A percentile compares a stretch with the other conserved stretches of the same genome.
Conservation (phyloP, 2,329 filamentous ascomycete genomes). For the Rachicladosporium sp. region DNA sequence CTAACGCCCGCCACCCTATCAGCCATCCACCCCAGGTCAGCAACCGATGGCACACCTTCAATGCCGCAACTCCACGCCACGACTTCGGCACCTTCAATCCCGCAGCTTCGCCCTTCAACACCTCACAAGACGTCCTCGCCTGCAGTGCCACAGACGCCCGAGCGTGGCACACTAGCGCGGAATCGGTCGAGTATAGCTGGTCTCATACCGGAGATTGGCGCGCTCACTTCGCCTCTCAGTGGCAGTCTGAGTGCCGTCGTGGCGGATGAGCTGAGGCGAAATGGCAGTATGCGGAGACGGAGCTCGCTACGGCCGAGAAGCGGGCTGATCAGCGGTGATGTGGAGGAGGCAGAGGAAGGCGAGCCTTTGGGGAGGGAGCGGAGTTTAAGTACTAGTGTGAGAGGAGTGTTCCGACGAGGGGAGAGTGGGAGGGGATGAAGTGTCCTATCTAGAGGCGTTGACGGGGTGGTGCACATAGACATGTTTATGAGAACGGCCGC, state of each 20-base stretch:
- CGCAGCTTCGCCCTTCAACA: conserved; percentile 7
- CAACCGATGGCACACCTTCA: not conserved
- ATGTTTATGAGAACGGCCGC: too few species aligned
- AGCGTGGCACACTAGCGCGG: conserved; percentile 28
- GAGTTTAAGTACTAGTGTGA: too few species aligned
- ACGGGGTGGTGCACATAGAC: too few species aligned
- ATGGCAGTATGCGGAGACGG: too few species aligned
- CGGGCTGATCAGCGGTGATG: too few species aligned
- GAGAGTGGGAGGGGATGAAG: too few species aligned
- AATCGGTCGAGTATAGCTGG: conserved; percentile 40
- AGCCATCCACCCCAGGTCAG: too few species aligned
- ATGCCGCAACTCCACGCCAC: conserved; percentile 19
- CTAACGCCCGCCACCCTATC: conserved; percentile 2
- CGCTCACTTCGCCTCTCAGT: conserved; percentile 48
- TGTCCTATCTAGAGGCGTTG: too few species aligned
- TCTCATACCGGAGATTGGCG: conserved; percentile 36
- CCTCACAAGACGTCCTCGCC: conserved; percentile 3
- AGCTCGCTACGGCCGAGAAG: too few species aligned
- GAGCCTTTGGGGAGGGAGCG: too few species aligned
- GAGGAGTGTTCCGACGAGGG: too few species aligned
- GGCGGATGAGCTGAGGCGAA: conserved; percentile 49
- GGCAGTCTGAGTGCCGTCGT: conserved; percentile 51
- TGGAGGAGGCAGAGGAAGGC: too few species aligned
- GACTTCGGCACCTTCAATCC: conserved; percentile 20
- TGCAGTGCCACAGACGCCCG: conserved; percentile 16